phyloP scores from a whole-genome alignment of 2,329 filamentous ascomycete genomes.

The Periconia digitata region DNA sequence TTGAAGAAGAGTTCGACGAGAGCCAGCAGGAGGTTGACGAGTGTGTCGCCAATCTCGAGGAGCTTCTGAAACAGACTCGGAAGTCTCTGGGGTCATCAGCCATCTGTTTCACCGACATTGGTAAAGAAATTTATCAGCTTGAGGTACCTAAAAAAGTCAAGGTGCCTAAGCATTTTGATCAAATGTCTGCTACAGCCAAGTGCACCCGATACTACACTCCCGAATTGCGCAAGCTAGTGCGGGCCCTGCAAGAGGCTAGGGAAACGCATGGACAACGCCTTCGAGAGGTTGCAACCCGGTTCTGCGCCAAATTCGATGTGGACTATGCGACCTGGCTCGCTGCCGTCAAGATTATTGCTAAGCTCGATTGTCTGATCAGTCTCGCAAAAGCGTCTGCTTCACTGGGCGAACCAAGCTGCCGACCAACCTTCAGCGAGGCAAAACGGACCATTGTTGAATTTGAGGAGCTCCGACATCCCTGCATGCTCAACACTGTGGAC shows the following conservation, averaged over 20 bases:
- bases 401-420: slow-evolving; percentile 83
- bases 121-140: slow-evolving; percentile 96
- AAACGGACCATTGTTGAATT: slow-evolving; percentile 90
- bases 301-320: slow-evolving; percentile 85
- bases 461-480: slow-evolving; percentile 88
- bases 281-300: slow-evolving; percentile 78
- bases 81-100: slow-evolving; percentile 72
- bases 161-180: slow-evolving; percentile 85
- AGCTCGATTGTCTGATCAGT: slow-evolving; percentile 93
- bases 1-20: slow-evolving; percentile 89
- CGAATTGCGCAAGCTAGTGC: slow-evolving; percentile 78
- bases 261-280: slow-evolving; percentile 91
- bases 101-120: slow-evolving; percentile 66
- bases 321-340: slow-evolving; percentile 84
- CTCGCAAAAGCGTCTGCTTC: slow-evolving; percentile 84
- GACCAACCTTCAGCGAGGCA: slow-evolving; percentile 82
- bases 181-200: slow-evolving; percentile 90
- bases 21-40: slow-evolving; percentile 76
- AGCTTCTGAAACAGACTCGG: slow-evolving; percentile 70
- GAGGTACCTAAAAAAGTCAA: slow-evolving; percentile 86
- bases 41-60: slow-evolving; percentile 72
- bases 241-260: slow-evolving; percentile 87
- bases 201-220: slow-evolving; percentile 94
- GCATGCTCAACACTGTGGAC: slow-evolving; percentile 83
- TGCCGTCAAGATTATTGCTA: slow-evolving; percentile 85